Base-by-base conservation (phyloP, 2,329 filamentous ascomycete species). In the Aureobasidium mangrovei region DNA sequence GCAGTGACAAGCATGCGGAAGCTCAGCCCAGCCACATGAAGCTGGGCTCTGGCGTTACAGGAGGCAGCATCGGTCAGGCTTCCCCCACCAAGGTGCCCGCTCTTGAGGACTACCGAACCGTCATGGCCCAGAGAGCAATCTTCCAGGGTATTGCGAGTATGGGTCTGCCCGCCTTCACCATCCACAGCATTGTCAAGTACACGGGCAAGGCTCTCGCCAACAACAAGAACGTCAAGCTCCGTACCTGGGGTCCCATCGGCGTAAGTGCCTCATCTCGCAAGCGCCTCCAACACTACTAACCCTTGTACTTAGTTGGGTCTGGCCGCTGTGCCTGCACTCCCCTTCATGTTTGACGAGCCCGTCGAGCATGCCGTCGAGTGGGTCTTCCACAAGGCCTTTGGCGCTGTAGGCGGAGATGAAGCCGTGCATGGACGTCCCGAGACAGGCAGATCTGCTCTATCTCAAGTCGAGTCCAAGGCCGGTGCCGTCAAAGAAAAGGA, bases 131-230 rank as follows among this genome's bases (percentile, higher is more conserved):
- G 73, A 77, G 93, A 59, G 91, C 83, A 1, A 78, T 96, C 26
- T 98, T 98, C 72, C 93, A 98, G 72, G 83, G 82, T 60, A 58
- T 98, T 45, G 93, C 93, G 0, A 88, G 83, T 64, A 98, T 98
- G 93, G 93, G 88, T 2, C 70, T 97, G 60, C 93, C 91, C 0
- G 91, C 91, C 0, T 88, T 96, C 59, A 95, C 90, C 0, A 95
- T 97, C 56, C 91, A 96, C 70, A 90, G 85, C 58, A 85, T 97
- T 4, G 93, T 98, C 49, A 81, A 83, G 57, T 96, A 98, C 66
- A 91, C 88, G 0, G 90, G 93, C 0, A 77, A 77, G 38, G 89
- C 89, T n/a, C 69, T 98, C 74, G 95, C 91, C 73, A 77, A 87
- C 62, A 76, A 77, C 24, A 91, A 93, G 76, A 95, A 86, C 65